A percentile compares a stretch with the other conserved stretches of the same genome.
phyloP scores from a whole-genome alignment of 225 moss, liverwort and hornwort species.

The Marchantia polymorpha region DNA sequence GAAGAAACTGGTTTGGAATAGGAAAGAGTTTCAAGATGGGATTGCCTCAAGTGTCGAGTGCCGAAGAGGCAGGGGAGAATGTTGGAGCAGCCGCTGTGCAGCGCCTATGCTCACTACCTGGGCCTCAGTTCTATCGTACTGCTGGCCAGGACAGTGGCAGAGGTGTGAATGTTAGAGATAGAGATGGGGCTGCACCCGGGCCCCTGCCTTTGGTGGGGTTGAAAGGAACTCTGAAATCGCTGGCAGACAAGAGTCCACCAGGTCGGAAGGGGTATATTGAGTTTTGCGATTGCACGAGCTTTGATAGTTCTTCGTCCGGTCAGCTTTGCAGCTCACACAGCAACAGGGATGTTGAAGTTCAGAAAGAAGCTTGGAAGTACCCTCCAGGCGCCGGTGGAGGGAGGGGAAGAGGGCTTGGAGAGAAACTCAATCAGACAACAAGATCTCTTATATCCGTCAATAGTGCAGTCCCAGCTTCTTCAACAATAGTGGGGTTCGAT shows the following conservation, averaged over 20 bases:
- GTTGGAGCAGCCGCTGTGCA: background rate
- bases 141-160: background rate
- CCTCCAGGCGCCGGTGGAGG: slow-evolving; percentile 38
- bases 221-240: slow-evolving; percentile 11
- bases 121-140: background rate
- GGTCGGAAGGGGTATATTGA: slow-evolving; percentile 43
- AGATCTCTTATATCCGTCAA: slow-evolving; percentile 48
- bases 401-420: slow-evolving; percentile 44
- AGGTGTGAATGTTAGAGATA: slow-evolving; percentile 2
- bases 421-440: slow-evolving; percentile 38
- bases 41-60: slow-evolving; percentile 18
- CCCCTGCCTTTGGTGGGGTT: slow-evolving; percentile 8
- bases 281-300: slow-evolving; percentile 51
- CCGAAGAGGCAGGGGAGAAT: background rate
- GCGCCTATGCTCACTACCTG: background rate
- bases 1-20: background rate
- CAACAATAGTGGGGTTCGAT: slow-evolving; percentile 81
- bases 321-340: slow-evolving; percentile 30
- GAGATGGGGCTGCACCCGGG: background rate
- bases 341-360: slow-evolving; percentile 32
- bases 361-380: slow-evolving; percentile 58
- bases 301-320: slow-evolving; percentile 35
- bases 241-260: slow-evolving; percentile 10
- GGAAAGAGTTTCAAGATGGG: slow-evolving; percentile 8
- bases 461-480: slow-evolving; percentile 49